Evolutionary conservation across 139 green algal species (phyloP), one percentile per base, ranked within the genome.

Genomic region (Zygnema circumcarinatum): DNA sequence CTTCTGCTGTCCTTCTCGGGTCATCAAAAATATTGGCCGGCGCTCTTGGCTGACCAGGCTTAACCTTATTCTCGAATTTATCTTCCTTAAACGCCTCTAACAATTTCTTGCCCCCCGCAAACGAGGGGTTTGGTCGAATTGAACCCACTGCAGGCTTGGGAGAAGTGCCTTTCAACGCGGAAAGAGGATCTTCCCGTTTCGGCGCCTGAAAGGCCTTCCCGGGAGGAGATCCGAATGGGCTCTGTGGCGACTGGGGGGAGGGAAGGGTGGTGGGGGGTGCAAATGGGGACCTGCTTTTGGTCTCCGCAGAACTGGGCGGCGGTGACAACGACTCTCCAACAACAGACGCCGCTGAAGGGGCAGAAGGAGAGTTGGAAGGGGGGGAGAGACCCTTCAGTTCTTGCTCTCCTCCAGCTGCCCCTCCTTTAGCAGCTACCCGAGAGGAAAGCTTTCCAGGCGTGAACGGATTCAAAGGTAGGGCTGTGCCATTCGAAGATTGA

Each of bases 1-100:
- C 68, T 32, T 56, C 82, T 22, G 32, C 35, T 1, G 68, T 87
- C 20, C 67, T 38, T n/a, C 1, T 1, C 0, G 29, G 21, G 16
- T 87, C 82, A 41, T 87, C 67, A 36, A 82, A 80, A 56, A 87
- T 82, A 41, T 82, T 87, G 7, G 82, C 16, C 41, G 79, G 79
- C 1, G 41, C 79, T 16, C 0, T 32, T 21, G 79, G 79, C 1
- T 76, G 52, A 38, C 79, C 79, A 78, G 16, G 20, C 22, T 83
- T 83, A 25, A 39, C 39, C 75, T 83, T 83, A 42, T 39, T 39
- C 16, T 56, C 75, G 20, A 52, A 74, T 16, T 67, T 52, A 83
- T 52, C 75, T 74, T 16, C 75, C 11, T 52, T 16, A n/a, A 79
- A 38, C 3, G 16, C 7, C 35, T 7, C 69, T 7, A 38, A 3